Conservation (phyloP, 1,284 basidiomycete species). For the Nidula niveotomentosa region DNA sequence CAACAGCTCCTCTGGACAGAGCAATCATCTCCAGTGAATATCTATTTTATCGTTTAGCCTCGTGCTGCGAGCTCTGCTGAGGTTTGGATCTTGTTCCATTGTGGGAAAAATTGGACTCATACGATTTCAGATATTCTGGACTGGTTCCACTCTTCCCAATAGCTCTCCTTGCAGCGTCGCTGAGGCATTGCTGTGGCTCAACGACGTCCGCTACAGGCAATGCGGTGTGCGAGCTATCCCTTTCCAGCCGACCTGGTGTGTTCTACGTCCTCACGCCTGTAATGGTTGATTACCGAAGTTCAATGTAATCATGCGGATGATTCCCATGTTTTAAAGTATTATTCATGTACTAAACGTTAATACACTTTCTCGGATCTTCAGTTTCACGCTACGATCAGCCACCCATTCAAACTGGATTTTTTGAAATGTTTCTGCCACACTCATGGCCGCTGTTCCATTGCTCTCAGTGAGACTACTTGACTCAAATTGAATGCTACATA, state of each 20-base stretch:
- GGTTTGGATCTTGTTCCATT: constrained; percentile 10
- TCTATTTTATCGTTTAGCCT: constrained; percentile 79
- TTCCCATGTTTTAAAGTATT: not conserved
- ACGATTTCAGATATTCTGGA: constrained; percentile 70
- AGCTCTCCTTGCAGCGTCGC: constrained; percentile 56
- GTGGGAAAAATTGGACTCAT: not conserved
- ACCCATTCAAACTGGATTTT: constrained; percentile 83
- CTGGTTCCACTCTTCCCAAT: constrained; percentile 31
- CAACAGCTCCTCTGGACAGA: constrained; percentile 81
- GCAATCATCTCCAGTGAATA: constrained; percentile 68
- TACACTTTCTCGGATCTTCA: constrained; percentile 79
- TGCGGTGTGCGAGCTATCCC: constrained; percentile 68
- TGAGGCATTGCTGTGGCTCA: constrained; percentile 73
- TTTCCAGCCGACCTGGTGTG: constrained; percentile 84
- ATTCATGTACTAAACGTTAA: constrained; percentile 78
- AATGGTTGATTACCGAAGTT: not conserved
- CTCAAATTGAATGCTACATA: constrained; percentile 21
- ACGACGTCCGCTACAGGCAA: constrained; percentile 71
- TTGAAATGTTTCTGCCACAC: constrained; percentile 68
- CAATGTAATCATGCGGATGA: too few species aligned
- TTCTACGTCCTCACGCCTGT: constrained; percentile 39
- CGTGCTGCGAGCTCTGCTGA: constrained; percentile 79
- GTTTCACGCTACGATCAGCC: constrained; percentile 75
- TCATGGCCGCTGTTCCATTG: constrained; percentile 58
- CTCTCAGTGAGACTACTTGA: not conserved